Evolutionary conservation across 1,139 yeast genomes (phyloP).

Genomic region (Yamadazyma mexicana): DNA sequence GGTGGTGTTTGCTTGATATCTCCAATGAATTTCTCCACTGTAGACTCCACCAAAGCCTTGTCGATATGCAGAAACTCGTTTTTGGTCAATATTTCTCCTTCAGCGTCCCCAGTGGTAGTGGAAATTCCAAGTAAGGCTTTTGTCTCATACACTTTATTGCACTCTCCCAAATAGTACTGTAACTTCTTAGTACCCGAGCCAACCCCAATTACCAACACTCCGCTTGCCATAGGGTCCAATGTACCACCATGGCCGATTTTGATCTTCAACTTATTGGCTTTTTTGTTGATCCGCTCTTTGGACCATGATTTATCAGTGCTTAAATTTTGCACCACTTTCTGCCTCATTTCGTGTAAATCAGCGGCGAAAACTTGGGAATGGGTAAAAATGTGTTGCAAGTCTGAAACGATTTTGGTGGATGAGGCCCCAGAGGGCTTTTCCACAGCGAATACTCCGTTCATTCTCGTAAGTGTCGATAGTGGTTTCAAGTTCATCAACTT

Average conservation of each 20-base stretch:
- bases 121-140: slow-evolving; percentile 85
- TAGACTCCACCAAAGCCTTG: slow-evolving; percentile 47
- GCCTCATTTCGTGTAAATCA: slow-evolving; percentile 47
- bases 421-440: slow-evolving; percentile 87
- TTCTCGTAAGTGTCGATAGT: slow-evolving; percentile 18
- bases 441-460: slow-evolving; percentile 94
- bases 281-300: slow-evolving; percentile 44
- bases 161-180: slow-evolving; percentile 67
- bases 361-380: slow-evolving; percentile 57
- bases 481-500: background rate
- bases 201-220: slow-evolving; percentile 87
- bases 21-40: slow-evolving; percentile 70
- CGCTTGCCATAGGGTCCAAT: slow-evolving; percentile 91
- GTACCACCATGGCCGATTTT: slow-evolving; percentile 99
- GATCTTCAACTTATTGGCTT: slow-evolving; percentile 55
- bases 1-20: slow-evolving; percentile 90
- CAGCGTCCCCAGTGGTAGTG: slow-evolving; percentile 92
- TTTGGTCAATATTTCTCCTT: slow-evolving; percentile 73
- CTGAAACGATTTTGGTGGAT: slow-evolving; percentile 70
- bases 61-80: slow-evolving; percentile 38
- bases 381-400: slow-evolving; percentile 63
- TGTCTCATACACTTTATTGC: slow-evolving; percentile 77
- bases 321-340: slow-evolving; percentile 32
- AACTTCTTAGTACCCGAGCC: slow-evolving; percentile 87
- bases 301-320: slow-evolving; percentile 50